Evolutionary conservation across 2,329 filamentous ascomycete genomes (phyloP).

Genomic region (Metarhizium anisopliae): DNA sequence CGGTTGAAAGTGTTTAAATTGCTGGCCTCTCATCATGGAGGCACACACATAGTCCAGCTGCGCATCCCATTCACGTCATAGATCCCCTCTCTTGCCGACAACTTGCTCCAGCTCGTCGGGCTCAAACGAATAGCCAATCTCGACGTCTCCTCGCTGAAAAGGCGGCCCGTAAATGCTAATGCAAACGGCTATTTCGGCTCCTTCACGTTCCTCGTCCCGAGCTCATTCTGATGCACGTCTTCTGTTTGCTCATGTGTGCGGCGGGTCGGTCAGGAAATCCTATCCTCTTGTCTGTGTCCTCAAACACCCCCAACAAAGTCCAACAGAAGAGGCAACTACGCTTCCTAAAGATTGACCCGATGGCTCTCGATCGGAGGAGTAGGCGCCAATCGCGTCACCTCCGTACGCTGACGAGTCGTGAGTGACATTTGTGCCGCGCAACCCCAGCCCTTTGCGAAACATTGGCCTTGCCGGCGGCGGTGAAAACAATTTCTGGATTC

Average conservation of each 20-base stretch:
- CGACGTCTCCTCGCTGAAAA: conserved; percentile 52
- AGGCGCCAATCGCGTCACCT: conserved; percentile 53
- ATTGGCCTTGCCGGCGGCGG: conserved; percentile 50
- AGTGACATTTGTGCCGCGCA: conserved; percentile 43
- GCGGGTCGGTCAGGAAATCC: conserved; percentile 49
- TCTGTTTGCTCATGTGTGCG: conserved; percentile 46
- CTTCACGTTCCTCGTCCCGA: conserved; percentile 37
- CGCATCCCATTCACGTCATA: neutral
- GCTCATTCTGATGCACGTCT: conserved; percentile 32
- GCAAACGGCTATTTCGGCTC: conserved; percentile 54
- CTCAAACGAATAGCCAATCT: conserved; percentile 60
- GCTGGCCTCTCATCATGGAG: too few species aligned
- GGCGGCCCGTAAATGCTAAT: conserved; percentile 49
- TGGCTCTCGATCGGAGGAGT: conserved; percentile 53
- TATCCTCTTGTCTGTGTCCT: conserved; percentile 45
- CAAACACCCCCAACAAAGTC: conserved; percentile 7
- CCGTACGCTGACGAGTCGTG: conserved; percentile 59
- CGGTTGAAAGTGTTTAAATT: too few species aligned
- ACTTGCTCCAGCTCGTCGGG: conserved; percentile 31
- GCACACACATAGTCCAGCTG: too few species aligned
- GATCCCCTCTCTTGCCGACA: neutral
- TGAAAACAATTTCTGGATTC: conserved; percentile 28
- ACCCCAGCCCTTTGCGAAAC: conserved; percentile 57
- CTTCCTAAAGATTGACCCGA: conserved; percentile 53
- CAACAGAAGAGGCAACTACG: conserved; percentile 38